These are phyloP conservation scores for Musa schizocarpa DNA, from an alignment of 176 grass and related monocot species.

Conservation along the genomic window DNA sequence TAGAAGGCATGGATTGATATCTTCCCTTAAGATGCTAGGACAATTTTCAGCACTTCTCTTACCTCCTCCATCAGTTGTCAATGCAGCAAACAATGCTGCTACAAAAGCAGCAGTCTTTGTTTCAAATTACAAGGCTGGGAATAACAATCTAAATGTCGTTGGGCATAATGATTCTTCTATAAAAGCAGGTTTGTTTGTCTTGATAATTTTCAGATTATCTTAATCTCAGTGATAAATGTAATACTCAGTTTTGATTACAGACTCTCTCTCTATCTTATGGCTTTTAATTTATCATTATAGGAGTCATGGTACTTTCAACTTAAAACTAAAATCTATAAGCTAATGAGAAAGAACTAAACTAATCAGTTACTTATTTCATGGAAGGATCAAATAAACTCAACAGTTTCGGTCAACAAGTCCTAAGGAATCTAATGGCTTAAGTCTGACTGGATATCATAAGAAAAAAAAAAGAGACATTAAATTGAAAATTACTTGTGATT, in stretches of 20 bases:
- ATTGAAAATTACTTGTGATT: too few species aligned
- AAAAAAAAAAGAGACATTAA: too few species aligned
- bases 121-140: constrained; percentile 35
- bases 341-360: too few species aligned
- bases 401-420: too few species aligned
- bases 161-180: constrained; percentile 25
- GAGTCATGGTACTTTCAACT: too few species aligned
- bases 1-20: constrained; percentile 64
- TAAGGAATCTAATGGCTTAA: too few species aligned
- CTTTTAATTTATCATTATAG: background rate
- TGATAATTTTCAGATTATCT: background rate
- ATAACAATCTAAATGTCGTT: constrained; percentile 25
- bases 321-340: too few species aligned
- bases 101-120: constrained; percentile 76
- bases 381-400: too few species aligned
- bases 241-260: background rate
- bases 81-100: constrained; percentile 74
- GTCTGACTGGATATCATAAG: too few species aligned
- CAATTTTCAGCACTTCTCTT: constrained; percentile 80
- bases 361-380: too few species aligned
- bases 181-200: constrained; percentile 36
- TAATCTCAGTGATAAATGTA: background rate
- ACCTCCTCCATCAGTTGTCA: constrained; percentile 68
- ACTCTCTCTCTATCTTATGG: background rate
- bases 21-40: constrained; percentile 74